Evolutionary conservation across 192 early-diverging fungal species (phyloP).

Genomic region (Coemansia sp.): DNA sequence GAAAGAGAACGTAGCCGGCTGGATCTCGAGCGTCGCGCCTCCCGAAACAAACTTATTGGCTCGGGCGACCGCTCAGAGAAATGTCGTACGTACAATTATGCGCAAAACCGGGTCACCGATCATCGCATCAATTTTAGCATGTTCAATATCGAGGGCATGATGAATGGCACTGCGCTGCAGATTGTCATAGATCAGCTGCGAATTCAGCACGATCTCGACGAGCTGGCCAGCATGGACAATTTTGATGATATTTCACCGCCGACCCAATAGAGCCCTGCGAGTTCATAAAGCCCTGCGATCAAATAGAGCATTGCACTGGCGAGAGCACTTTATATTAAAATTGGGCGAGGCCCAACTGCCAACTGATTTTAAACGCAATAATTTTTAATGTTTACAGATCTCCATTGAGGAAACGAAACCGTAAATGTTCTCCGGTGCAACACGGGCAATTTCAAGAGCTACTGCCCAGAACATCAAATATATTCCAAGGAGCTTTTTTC

Average conservation of each 20-base stretch:
- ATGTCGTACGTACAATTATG: slow-evolving; percentile 80
- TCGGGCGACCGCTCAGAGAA: slow-evolving; percentile 76
- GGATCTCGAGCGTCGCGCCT: slow-evolving; percentile 57
- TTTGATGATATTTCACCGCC: background rate
- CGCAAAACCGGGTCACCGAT: slow-evolving; percentile 77
- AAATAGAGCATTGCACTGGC: too few species aligned
- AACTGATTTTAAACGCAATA: too few species aligned
- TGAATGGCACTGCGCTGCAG: slow-evolving; percentile 55
- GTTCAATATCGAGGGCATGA: slow-evolving; percentile 64
- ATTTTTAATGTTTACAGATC: too few species aligned
- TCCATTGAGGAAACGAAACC: background rate
- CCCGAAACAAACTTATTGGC: slow-evolving; percentile 63
- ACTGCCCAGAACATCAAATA: background rate
- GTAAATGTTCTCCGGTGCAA: background rate
- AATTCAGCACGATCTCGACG: slow-evolving; percentile 53
- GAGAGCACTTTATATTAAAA: background rate
- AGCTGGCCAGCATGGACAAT: slow-evolving; percentile 32
- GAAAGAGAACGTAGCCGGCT: slow-evolving; percentile 64
- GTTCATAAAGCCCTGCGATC: too few species aligned
- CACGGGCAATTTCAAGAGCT: background rate
- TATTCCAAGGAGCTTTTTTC: too few species aligned
- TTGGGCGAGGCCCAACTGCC: too few species aligned
- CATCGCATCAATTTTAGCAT: slow-evolving; percentile 75
- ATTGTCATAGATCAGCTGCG: slow-evolving; percentile 51
- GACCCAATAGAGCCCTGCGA: background rate